These are phyloP conservation scores for Tylopilus sp. DNA, from an alignment of 768 basidiomycete genomes.

Conservation along the genomic window DNA sequence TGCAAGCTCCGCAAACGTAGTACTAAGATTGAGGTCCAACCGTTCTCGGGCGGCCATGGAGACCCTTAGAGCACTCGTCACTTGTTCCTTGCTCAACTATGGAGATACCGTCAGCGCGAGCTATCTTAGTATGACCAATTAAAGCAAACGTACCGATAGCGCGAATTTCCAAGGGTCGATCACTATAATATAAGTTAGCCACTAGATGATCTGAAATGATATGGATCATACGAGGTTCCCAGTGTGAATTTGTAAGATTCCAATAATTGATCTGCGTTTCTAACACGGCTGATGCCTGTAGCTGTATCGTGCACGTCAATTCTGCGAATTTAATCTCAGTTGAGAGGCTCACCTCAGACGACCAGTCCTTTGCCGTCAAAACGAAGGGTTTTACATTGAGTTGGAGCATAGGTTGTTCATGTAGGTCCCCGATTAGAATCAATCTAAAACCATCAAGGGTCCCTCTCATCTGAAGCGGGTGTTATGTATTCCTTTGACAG, in stretches of 20 bases:
- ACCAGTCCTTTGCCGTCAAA: slow-evolving; percentile 88
- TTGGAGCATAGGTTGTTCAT: slow-evolving; percentile 93
- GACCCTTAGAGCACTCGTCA: slow-evolving; percentile 51
- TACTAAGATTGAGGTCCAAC: slow-evolving; percentile 87
- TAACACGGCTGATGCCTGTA: slow-evolving; percentile 80
- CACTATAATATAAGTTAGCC: slow-evolving; percentile 43
- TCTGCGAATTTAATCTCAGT: background rate
- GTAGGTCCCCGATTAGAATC: slow-evolving; percentile 89
- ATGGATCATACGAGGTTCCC: slow-evolving; percentile 77
- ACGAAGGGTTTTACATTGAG: slow-evolving; percentile 83
- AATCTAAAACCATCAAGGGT: slow-evolving; percentile 90
- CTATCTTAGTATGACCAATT: background rate
- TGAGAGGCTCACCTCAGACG: slow-evolving; percentile 62
- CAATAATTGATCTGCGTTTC: slow-evolving; percentile 88
- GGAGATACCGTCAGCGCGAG: slow-evolving; percentile 9
- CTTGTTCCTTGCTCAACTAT: slow-evolving; percentile 53
- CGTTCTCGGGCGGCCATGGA: slow-evolving; percentile 73
- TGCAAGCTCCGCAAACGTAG: slow-evolving; percentile 84
- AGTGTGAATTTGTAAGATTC: slow-evolving; percentile 96
- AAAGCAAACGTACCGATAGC: slow-evolving; percentile 47
- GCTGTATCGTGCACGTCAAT: slow-evolving; percentile 39
- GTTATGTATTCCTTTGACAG: background rate
- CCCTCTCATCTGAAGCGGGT: slow-evolving; percentile 63
- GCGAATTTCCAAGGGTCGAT: slow-evolving; percentile 96
- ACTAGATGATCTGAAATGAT: background rate